A percentile compares a stretch with the other conserved stretches of the same genome.
Evolutionary conservation across 2,329 filamentous ascomycete genomes (phyloP).

Genomic region (Colletotrichum falcatum): DNA sequence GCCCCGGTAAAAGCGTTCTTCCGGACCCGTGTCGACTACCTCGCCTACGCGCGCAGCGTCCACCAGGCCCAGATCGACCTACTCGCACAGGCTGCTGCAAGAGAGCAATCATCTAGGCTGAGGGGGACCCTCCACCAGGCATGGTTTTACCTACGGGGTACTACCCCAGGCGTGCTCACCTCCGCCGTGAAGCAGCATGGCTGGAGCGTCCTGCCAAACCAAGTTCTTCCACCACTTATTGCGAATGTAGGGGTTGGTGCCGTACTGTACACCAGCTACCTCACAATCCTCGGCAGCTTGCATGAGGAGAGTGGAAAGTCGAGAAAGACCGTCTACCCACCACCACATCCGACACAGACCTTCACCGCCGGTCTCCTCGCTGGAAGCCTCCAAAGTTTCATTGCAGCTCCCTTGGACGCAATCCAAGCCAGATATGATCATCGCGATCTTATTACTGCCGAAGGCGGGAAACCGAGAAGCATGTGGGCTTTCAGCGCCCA

Average conservation of each 20-base stretch:
- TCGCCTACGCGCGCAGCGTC: slow-evolving; percentile 67
- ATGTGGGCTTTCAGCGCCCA: slow-evolving; percentile 80
- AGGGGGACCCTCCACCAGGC: slow-evolving; percentile 53
- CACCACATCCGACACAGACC: slow-evolving; percentile 71
- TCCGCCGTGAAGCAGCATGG: slow-evolving; percentile 77
- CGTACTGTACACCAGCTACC: slow-evolving; percentile 80
- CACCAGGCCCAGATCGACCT: slow-evolving; percentile 60
- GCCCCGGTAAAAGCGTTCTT: slow-evolving; percentile 95
- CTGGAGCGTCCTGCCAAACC: slow-evolving; percentile 79
- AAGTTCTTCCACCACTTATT: slow-evolving; percentile 80
- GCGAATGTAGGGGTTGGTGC: slow-evolving; percentile 81
- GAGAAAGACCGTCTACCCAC: slow-evolving; percentile 75
- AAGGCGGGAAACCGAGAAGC: slow-evolving; percentile 63
- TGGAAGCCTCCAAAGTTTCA: slow-evolving; percentile 75
- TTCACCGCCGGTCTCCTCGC: slow-evolving; percentile 78
- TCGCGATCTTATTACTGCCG: slow-evolving; percentile 58
- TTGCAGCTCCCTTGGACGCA: slow-evolving; percentile 81
- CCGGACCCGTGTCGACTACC: slow-evolving; percentile 87
- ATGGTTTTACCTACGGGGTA: slow-evolving; percentile 68
- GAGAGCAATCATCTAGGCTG: slow-evolving; percentile 50
- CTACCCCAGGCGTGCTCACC: slow-evolving; percentile 76
- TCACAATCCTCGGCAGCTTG: slow-evolving; percentile 74
- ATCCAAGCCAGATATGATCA: slow-evolving; percentile 80
- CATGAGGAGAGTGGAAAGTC: slow-evolving; percentile 72
- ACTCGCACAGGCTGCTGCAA: slow-evolving; percentile 52